phyloP scores from a whole-genome alignment of 495 filamentous ascomycete genomes.

The Lineolata rhizophorae region DNA sequence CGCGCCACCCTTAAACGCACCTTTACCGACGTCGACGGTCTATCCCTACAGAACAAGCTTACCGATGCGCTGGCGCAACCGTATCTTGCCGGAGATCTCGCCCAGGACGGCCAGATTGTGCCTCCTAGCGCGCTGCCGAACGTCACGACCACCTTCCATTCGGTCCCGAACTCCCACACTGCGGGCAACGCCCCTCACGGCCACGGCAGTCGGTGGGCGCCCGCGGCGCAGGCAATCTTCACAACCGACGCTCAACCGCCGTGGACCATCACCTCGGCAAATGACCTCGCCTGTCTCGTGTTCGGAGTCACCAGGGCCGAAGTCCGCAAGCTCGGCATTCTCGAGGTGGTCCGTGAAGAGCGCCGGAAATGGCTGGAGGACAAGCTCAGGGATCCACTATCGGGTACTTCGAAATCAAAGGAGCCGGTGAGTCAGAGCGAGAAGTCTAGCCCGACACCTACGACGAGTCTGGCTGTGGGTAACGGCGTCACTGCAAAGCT shows the following conservation, averaged over 20 bases:
- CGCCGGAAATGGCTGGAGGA: conserved; percentile 73
- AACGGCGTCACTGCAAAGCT: conserved; percentile 71
- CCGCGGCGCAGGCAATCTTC: conserved; percentile 88
- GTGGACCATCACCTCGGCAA: conserved; percentile 93
- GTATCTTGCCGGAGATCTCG: conserved; percentile 23
- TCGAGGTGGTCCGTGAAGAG: conserved; percentile 83
- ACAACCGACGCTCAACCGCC: conserved; percentile 71
- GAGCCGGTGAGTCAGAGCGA: conserved; percentile 21
- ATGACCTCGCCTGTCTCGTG: conserved; percentile 85
- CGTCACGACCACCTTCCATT: not conserved
- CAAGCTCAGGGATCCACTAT: conserved; percentile 39
- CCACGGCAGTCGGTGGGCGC: conserved; percentile 74
- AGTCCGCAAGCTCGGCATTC: conserved; percentile 79
- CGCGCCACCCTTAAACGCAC: conserved; percentile 67
- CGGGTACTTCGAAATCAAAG: conserved; percentile 16
- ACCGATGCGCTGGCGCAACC: conserved; percentile 78
- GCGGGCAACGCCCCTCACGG: conserved; percentile 19
- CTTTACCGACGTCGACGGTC: conserved; percentile 54
- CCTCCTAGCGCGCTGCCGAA: conserved; percentile 9
- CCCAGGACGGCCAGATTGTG: no score
- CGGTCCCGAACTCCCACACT: conserved; percentile 20
- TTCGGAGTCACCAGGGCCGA: conserved; percentile 92
- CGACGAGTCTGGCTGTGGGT: conserved; percentile 34
- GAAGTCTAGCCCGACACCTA: conserved; percentile 22
- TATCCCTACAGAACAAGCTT: conserved; percentile 58